Evolutionary conservation across 805 yeast species (phyloP).

Genomic region (Saturnispora besseyi): DNA sequence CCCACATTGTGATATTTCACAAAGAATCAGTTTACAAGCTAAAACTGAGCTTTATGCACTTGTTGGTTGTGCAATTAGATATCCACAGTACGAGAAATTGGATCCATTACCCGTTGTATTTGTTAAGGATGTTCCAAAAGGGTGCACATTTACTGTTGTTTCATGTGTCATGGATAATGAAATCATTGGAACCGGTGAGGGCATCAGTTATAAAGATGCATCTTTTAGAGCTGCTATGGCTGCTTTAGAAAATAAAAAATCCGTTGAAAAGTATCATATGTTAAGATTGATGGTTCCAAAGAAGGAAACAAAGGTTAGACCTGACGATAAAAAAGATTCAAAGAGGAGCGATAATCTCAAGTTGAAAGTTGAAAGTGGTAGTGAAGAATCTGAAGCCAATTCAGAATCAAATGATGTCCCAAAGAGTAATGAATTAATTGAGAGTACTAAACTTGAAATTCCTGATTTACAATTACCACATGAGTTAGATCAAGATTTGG

Average conservation of each 20-base stretch:
- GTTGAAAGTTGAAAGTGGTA: background rate
- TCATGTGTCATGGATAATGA: slow-evolving; percentile 59
- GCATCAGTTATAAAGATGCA: slow-evolving; percentile 63
- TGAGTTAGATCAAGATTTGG: background rate
- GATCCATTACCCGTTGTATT: background rate
- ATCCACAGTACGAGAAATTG: slow-evolving; percentile 46
- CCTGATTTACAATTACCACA: background rate
- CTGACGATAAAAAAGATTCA: background rate
- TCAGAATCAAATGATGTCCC: background rate
- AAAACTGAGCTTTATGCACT: slow-evolving; percentile 69
- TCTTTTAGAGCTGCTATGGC: slow-evolving; percentile 79
- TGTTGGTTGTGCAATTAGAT: slow-evolving; percentile 64
- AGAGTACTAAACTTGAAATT: background rate
- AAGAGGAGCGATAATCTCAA: background rate
- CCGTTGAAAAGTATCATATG: slow-evolving; percentile 56
- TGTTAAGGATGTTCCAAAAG: slow-evolving; percentile 26
- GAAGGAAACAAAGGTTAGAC: slow-evolving; percentile 17
- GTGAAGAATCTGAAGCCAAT: background rate
- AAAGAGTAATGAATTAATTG: background rate
- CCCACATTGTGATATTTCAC: slow-evolving; percentile 11
- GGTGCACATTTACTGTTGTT: slow-evolving; percentile 21
- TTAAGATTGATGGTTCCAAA: slow-evolving; percentile 47
- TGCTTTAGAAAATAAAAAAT: slow-evolving; percentile 50
- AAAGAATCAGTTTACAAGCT: slow-evolving; percentile 52
- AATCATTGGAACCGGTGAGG: slow-evolving; percentile 65